Conservation (phyloP, 768 basidiomycete genomes). For the Auricularia auricula-judae region DNA sequence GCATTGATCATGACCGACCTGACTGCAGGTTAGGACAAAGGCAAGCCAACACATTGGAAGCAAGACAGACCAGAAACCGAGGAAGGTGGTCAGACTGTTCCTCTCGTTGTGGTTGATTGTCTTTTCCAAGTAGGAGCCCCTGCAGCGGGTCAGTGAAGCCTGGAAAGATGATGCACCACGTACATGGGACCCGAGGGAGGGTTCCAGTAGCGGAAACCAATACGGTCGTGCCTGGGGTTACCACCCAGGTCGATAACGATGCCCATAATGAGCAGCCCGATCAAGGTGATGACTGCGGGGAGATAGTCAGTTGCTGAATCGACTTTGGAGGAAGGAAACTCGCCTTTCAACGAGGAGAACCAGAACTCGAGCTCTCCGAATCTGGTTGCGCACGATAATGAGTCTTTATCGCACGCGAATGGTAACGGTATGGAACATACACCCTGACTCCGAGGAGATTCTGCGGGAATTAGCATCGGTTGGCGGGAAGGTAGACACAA, state of each 20-base stretch:
- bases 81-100: slow-evolving; percentile 37
- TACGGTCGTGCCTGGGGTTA: slow-evolving; percentile 24
- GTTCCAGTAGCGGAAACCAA: slow-evolving; percentile 29
- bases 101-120: slow-evolving; percentile 19
- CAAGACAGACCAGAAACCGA: slow-evolving; percentile 45
- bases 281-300: slow-evolving; percentile 45
- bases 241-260: slow-evolving; percentile 57
- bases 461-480: slow-evolving; percentile 15
- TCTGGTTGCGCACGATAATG: too few relatives aligned
- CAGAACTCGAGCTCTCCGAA: slow-evolving; percentile 71
- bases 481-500: not conserved
- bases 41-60: slow-evolving; percentile 24
- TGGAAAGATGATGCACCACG: slow-evolving; percentile 15
- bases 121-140: slow-evolving; percentile 25
- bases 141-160: slow-evolving; percentile 5
- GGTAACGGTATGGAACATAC: too few relatives aligned
- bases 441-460: slow-evolving; percentile 55
- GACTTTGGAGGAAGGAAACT: slow-evolving; percentile 34
- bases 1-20: slow-evolving; percentile 42
- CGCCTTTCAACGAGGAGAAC: slow-evolving; percentile 6
- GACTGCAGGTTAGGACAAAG: not conserved
- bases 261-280: slow-evolving; percentile 40
- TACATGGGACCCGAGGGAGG: slow-evolving; percentile 40
- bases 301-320: slow-evolving; percentile 8
- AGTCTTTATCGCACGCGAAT: too few relatives aligned